Percentiles rank a stretch among this genome's conserved stretches.
Evolutionary conservation across 2,329 filamentous ascomycete species (phyloP).

Genomic region (Pezicula neosporulosa): DNA sequence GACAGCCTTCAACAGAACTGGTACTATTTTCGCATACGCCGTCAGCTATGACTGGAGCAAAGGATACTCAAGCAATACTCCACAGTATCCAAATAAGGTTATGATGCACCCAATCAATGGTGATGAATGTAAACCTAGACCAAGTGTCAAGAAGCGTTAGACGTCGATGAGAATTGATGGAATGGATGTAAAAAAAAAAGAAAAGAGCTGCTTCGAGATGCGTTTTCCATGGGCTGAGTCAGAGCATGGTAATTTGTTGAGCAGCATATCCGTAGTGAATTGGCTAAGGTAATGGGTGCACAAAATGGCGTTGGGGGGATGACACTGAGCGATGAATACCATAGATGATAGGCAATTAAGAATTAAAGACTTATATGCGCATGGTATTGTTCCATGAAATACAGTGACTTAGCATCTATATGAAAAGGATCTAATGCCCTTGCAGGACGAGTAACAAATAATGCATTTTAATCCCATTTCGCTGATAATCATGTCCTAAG

Average conservation of each 20-base stretch:
- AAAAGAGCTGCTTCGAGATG: not conserved
- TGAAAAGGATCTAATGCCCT: too few species aligned
- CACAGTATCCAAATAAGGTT: conserved; percentile 72
- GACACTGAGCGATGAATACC: conserved; percentile 16
- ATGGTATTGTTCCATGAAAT: too few species aligned
- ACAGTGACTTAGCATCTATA: too few species aligned
- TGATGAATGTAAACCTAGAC: conserved; percentile 58
- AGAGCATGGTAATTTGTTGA: too few species aligned
- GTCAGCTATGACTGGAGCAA: conserved; percentile 99
- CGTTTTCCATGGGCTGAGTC: too few species aligned
- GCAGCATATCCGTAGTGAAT: not conserved
- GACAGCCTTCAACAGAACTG: conserved; percentile 86
- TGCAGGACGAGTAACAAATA: too few species aligned
- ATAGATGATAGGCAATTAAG: conserved; percentile 9
- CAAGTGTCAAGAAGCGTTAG: conserved; percentile 33
- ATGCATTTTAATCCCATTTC: too few species aligned
- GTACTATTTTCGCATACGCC: conserved; percentile 82
- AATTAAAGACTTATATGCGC: too few species aligned
- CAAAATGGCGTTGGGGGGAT: conserved; percentile 16
- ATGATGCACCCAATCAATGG: conserved; percentile 75
- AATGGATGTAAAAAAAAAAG: not conserved
- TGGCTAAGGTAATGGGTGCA: conserved; percentile 6
- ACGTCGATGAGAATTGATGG: not conserved
- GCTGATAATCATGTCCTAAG: not conserved
- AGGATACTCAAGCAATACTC: conserved; percentile 82